Conservation (phyloP, 352 stramenopile genomes). For the Globisporangium canariense region DNA sequence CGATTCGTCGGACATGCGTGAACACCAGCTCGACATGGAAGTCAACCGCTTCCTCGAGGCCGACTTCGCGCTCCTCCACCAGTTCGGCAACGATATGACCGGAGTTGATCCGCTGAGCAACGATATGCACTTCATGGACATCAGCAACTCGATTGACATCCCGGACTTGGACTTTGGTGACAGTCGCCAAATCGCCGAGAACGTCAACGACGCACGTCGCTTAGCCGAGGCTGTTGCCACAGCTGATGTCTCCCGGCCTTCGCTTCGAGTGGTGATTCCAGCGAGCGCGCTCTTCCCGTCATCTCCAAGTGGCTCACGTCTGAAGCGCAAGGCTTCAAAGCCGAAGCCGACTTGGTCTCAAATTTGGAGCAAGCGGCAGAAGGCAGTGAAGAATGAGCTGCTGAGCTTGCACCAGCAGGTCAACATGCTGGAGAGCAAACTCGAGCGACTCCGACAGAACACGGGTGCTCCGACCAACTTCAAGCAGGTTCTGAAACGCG, state of each 20-base stretch:
- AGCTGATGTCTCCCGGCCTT: neutral
- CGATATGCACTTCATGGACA: constrained; percentile 10
- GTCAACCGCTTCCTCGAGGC: too few species aligned
- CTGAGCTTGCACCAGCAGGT: neutral
- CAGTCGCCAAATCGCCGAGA: too few species aligned
- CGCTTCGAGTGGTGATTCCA: constrained; percentile 11
- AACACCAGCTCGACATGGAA: too few species aligned
- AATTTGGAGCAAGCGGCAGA: neutral
- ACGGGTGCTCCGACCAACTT: neutral
- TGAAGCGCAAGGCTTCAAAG: too few species aligned
- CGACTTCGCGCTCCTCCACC: too few species aligned
- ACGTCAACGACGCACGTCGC: too few species aligned
- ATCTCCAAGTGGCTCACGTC: too few species aligned
- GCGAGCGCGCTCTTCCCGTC: neutral
- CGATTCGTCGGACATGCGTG: too few species aligned
- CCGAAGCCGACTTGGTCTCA: neutral
- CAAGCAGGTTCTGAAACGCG: constrained; percentile 21
- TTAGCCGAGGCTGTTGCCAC: too few species aligned
- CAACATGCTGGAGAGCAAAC: neutral
- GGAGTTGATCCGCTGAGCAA: neutral
- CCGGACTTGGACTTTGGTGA: constrained; percentile 9
- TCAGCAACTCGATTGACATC: constrained; percentile 14
- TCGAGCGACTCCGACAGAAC: neutral
- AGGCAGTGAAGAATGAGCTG: neutral
- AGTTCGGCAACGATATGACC: too few species aligned